These are phyloP conservation scores for Auriscalpium orientale DNA, from an alignment of 768 basidiomycete species.

Conservation along the genomic window DNA sequence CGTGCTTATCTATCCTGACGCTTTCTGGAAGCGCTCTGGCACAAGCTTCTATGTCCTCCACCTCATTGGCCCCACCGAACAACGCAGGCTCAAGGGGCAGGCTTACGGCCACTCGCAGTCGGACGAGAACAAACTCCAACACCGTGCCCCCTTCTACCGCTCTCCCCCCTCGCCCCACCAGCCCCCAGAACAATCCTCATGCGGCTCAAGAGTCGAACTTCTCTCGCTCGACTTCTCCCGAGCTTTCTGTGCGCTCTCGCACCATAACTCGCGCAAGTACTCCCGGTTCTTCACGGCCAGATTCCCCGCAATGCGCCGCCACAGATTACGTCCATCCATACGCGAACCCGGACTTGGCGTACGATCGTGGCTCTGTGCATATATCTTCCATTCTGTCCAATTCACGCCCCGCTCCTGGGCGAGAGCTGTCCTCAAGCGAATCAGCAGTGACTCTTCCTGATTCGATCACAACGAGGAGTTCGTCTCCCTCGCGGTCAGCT, in stretches of 20 bases:
- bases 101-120: conserved; percentile 34
- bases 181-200: conserved; percentile 3
- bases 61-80: conserved; percentile 36
- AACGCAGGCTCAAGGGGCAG: conserved; percentile 33
- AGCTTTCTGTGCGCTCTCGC: conserved; percentile 9
- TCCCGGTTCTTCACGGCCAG: conserved; percentile 15
- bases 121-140: conserved; percentile 24
- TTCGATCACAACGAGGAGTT: conserved; percentile 23
- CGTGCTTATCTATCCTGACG: conserved; percentile 1
- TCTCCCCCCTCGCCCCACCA: conserved; percentile 7
- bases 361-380: conserved; percentile 15
- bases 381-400: conserved; percentile 26
- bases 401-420: conserved; percentile 18
- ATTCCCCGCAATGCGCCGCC: conserved; percentile 8
- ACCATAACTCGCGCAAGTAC: conserved; percentile 11
- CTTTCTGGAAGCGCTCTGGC: conserved; percentile 41
- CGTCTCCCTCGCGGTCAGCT: conserved; percentile 22
- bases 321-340: conserved; percentile 58
- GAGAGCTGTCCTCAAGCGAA: conserved; percentile 7
- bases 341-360: conserved; percentile 67
- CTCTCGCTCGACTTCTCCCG: conserved; percentile 10
- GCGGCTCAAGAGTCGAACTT: not conserved
- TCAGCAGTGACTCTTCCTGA: conserved; percentile 19
- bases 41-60: conserved; percentile 52
- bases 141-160: conserved; percentile 5